A percentile compares a stretch with the other conserved stretches of the same genome.
phyloP scores from a whole-genome alignment of 345 rosid genomes.

The Turnera subulata region DNA sequence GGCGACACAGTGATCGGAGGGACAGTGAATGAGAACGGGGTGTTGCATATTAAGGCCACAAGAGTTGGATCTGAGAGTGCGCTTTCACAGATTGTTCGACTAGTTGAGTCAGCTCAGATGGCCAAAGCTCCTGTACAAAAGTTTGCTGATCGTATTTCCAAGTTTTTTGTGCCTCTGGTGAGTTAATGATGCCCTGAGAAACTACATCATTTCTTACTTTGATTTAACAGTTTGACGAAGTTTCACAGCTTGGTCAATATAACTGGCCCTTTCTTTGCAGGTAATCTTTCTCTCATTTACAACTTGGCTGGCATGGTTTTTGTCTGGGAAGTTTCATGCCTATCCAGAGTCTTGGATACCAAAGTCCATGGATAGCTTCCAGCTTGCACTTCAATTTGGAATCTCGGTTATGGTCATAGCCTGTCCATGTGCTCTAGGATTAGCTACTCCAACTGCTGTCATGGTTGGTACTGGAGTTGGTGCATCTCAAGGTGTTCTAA shows the following conservation, averaged over 20 bases:
- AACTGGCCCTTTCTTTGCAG: constrained; percentile 27
- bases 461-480: constrained; percentile 99
- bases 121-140: constrained; percentile 98
- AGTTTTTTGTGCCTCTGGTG: constrained; percentile 85
- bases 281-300: constrained; percentile 74
- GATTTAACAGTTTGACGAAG: too few relatives aligned
- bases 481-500: constrained; percentile 90
- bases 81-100: constrained; percentile 87
- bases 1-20: constrained; percentile 91
- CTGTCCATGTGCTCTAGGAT: constrained; percentile 93
- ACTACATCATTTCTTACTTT: too few relatives aligned
- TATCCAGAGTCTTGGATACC: constrained; percentile 95
- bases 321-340: constrained; percentile 73
- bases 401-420: constrained; percentile 98
- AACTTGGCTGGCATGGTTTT: constrained; percentile 89
- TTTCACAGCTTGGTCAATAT: too few relatives aligned
- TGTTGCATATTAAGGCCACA: constrained; percentile 68
- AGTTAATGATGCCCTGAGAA: constrained; percentile 5
- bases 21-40: constrained; percentile 85
- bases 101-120: constrained; percentile 92
- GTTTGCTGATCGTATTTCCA: constrained; percentile 85
- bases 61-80: constrained; percentile 93
- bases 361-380: constrained; percentile 84
- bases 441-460: constrained; percentile 99
- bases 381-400: constrained; percentile 95